Base-by-base conservation (phyloP, 1,139 yeast genomes). In the Scheffersomyces segobiensis region DNA sequence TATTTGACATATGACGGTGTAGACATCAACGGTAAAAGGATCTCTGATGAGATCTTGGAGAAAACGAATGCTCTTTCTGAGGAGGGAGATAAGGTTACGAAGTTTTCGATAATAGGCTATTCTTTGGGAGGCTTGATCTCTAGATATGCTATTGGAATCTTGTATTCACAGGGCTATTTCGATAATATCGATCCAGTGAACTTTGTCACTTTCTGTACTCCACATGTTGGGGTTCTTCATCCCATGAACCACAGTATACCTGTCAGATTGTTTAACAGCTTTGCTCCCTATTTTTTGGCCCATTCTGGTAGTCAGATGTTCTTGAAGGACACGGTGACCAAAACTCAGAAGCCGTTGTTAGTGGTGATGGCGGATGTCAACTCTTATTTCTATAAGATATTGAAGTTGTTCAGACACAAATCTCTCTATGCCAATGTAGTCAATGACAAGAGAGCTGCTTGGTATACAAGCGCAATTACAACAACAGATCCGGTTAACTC, bases 1-100 rank as follows among this genome's bases (percentile, higher is more conserved):
- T 89, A 86, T 69, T 82, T 84, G 65, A 91, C 97, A 1, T 88
- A 91, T 66, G 97, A 91, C 67, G 97, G 97, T 1, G 86, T 91
- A 46, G 97, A 91, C 65, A 86, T 91, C 50, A 91, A 95, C 69
- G 97, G 97, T 1, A 79, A 86, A 58, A 77, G 97, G 49, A 89
- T 90, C 5, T 86, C 90, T 1, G 84, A 83, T 59, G 97, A 91
- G 71, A 86, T 91, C 53, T 69, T 79, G 39, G 70, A 66, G 1
- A 83, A 84, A 64, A 79, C 88, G 3, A 67, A 70, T 2, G 57
- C 65, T 2, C 65, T 87, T 49, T 66, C 69, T 26, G 59, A 61
- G 24, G 57, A 57, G 2, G 64, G 63, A 3, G 68, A 67, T 46
- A 63, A 62, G 18, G 85, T 87, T 12, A 75, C 78, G 17, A 85